A percentile compares a stretch with the other conserved stretches of the same genome.
Evolutionary conservation across 1,284 basidiomycete genomes (phyloP).

Genomic region (Melanopsichium pennsylvanicum): DNA sequence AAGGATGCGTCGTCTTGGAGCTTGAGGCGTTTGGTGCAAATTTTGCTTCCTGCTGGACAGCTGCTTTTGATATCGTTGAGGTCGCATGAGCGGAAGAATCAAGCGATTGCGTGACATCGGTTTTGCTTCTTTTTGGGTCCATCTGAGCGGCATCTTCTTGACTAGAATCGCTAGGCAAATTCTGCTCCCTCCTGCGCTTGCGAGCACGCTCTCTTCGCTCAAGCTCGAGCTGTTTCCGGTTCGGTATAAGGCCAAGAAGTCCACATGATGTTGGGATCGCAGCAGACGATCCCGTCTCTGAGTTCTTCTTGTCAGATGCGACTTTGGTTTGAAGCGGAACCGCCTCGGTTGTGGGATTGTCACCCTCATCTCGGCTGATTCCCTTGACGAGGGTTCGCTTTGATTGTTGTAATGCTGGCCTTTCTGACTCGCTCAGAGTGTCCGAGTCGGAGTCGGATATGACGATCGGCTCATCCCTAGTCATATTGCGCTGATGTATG

Average conservation of each 20-base stretch:
- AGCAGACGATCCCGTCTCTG: background rate
- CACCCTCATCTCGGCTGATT: no score
- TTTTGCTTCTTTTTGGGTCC: slow-evolving; percentile 7
- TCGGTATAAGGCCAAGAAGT: slow-evolving; percentile 27
- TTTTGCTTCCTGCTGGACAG: background rate
- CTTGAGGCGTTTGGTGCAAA: no score
- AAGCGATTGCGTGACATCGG: no score
- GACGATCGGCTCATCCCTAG: slow-evolving; percentile 19
- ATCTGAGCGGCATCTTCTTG: slow-evolving; percentile 17
- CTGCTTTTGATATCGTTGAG: background rate
- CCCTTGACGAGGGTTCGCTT: background rate
- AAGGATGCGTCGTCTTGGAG: no score
- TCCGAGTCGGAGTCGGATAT: slow-evolving; percentile 46
- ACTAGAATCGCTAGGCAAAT: slow-evolving; percentile 13
- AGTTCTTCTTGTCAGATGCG: no score
- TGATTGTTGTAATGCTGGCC: background rate
- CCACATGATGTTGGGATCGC: background rate
- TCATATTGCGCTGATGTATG: slow-evolving; percentile 1
- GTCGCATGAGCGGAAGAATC: background rate
- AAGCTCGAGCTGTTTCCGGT: slow-evolving; percentile 52
- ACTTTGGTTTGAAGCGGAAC: no score
- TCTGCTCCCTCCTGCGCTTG: slow-evolving; percentile 39
- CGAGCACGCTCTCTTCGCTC: slow-evolving; percentile 48
- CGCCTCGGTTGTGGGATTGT: no score
- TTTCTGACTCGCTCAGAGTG: slow-evolving; percentile 42